These are phyloP conservation scores for Elsinoe batatas DNA, from an alignment of 2,329 filamentous ascomycete genomes.

Conservation along the genomic window DNA sequence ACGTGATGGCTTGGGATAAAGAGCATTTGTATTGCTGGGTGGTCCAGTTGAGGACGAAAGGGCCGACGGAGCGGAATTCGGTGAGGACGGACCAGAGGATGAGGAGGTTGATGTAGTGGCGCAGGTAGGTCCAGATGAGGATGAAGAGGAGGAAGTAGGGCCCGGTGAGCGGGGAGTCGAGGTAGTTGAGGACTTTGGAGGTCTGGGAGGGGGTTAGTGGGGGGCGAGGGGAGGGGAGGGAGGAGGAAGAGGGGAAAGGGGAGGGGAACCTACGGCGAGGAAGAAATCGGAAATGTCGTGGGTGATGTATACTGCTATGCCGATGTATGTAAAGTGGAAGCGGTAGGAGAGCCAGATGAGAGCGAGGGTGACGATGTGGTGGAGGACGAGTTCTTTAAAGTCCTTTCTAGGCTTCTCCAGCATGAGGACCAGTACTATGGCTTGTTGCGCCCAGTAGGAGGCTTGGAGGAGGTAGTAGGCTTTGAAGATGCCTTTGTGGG, in stretches of 20 bases:
- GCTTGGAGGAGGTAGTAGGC: constrained; percentile 94
- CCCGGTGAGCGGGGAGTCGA: constrained; percentile 66
- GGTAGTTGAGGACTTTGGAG: constrained; percentile 84
- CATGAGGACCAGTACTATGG: constrained; percentile 73
- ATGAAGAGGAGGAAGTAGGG: constrained; percentile 83
- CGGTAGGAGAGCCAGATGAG: constrained; percentile 82
- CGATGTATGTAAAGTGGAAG: constrained; percentile 96
- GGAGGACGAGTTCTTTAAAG: constrained; percentile 83
- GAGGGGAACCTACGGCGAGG: constrained; percentile 59
- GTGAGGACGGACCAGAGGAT: constrained; percentile 68
- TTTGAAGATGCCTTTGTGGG: constrained; percentile 75
- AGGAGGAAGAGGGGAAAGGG: not conserved
- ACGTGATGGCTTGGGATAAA: constrained; percentile 58
- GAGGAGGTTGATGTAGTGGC: constrained; percentile 72
- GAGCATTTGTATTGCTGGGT: constrained; percentile 67
- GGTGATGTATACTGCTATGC: constrained; percentile 84
- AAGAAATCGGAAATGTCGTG: constrained; percentile 95
- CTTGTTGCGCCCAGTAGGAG: constrained; percentile 92
- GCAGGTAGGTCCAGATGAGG: constrained; percentile 75
- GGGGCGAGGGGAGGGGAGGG: not conserved
- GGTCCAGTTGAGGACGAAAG: constrained; percentile 67
- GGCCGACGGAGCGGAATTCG: constrained; percentile 63
- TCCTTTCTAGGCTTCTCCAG: constrained; percentile 92
- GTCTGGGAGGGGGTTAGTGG: constrained; percentile 45
- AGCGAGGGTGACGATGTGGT: constrained; percentile 80